These are phyloP conservation scores for Fomitopsis pulvina DNA, from an alignment of 768 basidiomycete species.

Conservation along the genomic window DNA sequence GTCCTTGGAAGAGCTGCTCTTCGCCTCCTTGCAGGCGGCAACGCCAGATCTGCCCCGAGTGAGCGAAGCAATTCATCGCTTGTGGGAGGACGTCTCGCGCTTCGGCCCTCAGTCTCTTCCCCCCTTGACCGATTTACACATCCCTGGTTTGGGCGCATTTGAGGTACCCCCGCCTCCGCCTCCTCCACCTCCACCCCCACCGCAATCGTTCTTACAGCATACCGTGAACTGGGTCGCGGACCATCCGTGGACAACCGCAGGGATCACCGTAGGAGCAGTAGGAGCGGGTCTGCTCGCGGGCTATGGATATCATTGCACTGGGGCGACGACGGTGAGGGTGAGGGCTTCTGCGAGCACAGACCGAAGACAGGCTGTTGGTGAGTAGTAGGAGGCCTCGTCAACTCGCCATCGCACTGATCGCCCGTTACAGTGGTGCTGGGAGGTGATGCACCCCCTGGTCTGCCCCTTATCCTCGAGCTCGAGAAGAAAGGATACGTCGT, in stretches of 20 bases:
- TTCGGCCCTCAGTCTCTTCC: conserved; percentile 58
- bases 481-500: conserved; percentile 81
- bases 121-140: conserved; percentile 41
- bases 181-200: conserved; percentile 54
- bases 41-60: conserved; percentile 57
- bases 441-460: conserved; percentile 65
- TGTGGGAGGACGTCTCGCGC: conserved; percentile 76
- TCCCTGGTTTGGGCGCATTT: conserved; percentile 65
- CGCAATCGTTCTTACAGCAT: conserved; percentile 40
- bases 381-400: conserved; percentile 9
- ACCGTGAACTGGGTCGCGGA: conserved; percentile 45
- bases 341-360: conserved; percentile 26
- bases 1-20: conserved; percentile 57
- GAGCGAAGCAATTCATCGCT: conserved; percentile 55
- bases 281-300: conserved; percentile 58
- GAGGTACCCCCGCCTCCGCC: conserved; percentile 62
- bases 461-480: conserved; percentile 67
- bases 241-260: conserved; percentile 57
- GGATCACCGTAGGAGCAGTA: conserved; percentile 48
- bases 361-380: conserved; percentile 41
- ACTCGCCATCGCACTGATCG: conserved; percentile 3
- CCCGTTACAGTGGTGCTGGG: conserved; percentile 63
- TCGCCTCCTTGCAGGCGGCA: conserved; percentile 46
- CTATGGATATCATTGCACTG: conserved; percentile 31
- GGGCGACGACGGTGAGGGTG: conserved; percentile 17